A percentile compares a stretch with the other conserved stretches of the same genome.
Conservation (phyloP, 1,284 basidiomycete genomes). For the Microbotryomycetes sp. region DNA sequence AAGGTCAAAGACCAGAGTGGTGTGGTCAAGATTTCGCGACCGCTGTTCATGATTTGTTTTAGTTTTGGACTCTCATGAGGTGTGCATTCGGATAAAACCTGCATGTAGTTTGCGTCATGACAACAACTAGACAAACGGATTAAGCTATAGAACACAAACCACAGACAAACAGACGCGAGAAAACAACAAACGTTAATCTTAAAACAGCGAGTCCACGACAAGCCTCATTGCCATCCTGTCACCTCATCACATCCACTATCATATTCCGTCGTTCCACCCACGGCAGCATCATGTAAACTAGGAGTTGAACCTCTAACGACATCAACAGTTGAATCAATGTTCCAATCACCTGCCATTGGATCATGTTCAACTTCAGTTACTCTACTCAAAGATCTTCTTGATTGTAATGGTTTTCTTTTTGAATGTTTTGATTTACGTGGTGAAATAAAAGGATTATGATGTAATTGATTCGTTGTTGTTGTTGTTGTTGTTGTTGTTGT, state of each 20-base stretch:
- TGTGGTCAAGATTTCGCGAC: conserved; percentile 12
- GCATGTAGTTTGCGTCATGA: too few species aligned
- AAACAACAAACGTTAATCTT: too few species aligned
- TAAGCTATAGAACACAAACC: too few species aligned
- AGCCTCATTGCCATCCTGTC: too few species aligned
- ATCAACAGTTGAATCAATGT: background rate
- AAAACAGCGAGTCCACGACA: too few species aligned
- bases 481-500: too few species aligned
- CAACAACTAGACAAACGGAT: too few species aligned
- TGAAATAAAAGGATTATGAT: background rate
- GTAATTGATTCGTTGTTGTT: background rate
- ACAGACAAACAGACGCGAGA: too few species aligned
- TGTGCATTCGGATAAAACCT: too few species aligned
- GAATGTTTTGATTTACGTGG: background rate
- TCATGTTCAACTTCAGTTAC: conserved; percentile 23
- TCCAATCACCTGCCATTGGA: conserved; percentile 32
- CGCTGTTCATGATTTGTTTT: conserved; percentile 14
- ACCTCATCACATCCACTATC: too few species aligned
- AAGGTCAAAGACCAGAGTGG: conserved; percentile 6
- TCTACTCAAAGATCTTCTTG: conserved; percentile 6
- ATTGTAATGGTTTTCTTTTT: background rate
- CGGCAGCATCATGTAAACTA: background rate
- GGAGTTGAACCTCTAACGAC: background rate
- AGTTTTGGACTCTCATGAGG: too few species aligned
- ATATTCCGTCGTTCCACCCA: too few species aligned